Base-by-base conservation (phyloP, 108 stramenopile species). In the Fistulifera solaris region DNA sequence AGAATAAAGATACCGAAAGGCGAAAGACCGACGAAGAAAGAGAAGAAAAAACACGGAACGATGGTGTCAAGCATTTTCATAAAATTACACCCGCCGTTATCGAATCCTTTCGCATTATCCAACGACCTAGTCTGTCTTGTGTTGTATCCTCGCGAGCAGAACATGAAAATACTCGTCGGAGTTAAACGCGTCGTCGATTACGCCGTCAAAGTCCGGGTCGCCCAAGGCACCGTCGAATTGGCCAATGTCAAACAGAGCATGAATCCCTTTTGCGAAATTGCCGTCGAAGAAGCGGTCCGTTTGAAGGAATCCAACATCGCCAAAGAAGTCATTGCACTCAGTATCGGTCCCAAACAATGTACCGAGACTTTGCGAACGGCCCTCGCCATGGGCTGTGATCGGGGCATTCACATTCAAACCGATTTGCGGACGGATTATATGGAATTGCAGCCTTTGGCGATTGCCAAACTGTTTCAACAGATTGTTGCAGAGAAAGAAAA, bases 211-310 rank as follows among this genome's bases (percentile, higher is more conserved):
- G 96, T 99, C 56, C 93, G 97, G 40, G 95, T 99, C 44, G 75
- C 83, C 44, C 77, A 96, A 48, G 89, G 89, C 62, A 80, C 93
- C 63, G 96, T 99, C 38, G 96, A 98, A 53, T 75, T 96, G 39
- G 73, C 75, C 63, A 99, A 97, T 63, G 95, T 97, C 42, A 99
- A 99, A 76, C 98, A 98, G 94, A 82, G 84, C 56, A 82, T 98
- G 92, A 99, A 99, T 70, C 99, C 99, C n/a, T 99, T 99, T 70
- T 99, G 99, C 68, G 97, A 99, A 74, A 94, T 97, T 60, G 89
- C 87, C 47, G 67, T 89, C 31, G 99, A 99, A 81, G 97, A 98
- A 63, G 97, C 96, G 44, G 90, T 98, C 38, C 94, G 93, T 21
- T 68, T 98, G 56, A 99, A 99, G 80, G 95, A 96, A 53, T 23